Evolutionary conservation across 768 basidiomycete species (phyloP), one percentile per base, ranked within the genome.

Genomic region (Pholiota molesta): DNA sequence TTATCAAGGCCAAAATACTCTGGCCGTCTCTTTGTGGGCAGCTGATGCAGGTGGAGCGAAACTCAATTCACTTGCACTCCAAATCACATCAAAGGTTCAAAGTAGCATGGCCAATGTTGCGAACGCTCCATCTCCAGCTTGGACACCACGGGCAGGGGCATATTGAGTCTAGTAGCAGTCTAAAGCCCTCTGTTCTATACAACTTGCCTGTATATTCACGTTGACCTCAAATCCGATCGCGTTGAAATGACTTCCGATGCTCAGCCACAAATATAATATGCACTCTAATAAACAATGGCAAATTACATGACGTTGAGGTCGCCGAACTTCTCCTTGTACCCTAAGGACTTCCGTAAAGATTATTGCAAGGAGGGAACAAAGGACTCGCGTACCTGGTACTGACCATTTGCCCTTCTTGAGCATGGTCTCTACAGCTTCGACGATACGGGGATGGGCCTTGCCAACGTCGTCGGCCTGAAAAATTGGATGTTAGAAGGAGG

Each of bases 361-460:
- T n/a, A 21, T 3, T 37, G 26, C 5, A 53, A 49, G 21, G 9
- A 59, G 19, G 14, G 52, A 35, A 52, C 10, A 16, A 37, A 31
- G 33, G 1, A 23, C 39, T 26, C 33, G 71, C 82, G 57, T 73
- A 90, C 95, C 96, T 71, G 97, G 97, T 61, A 98, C 96, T 71
- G 91, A 94, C 91, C 94, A 97, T 82, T 98, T 97, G 77, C 96
- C 96, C 81, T 98, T 95, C 86, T 91, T 89, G 65, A 98, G 76
- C 95, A 97, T 97, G 67, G 83, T 91, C 80, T 98, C 94, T 62
- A 97, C 93, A 45, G 91, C 88, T 77, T 97, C 88, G 40, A 83
- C 79, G 75, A 99, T 88, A 76, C 94, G 93, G 17, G 97, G 97
- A 77, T 97, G 91, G 26, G 97, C 97, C 64, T 89, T 83, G 67